Evolutionary conservation across 1,139 yeast species (phyloP).

Genomic region (Hemisphaericaspora lyxosophila): DNA sequence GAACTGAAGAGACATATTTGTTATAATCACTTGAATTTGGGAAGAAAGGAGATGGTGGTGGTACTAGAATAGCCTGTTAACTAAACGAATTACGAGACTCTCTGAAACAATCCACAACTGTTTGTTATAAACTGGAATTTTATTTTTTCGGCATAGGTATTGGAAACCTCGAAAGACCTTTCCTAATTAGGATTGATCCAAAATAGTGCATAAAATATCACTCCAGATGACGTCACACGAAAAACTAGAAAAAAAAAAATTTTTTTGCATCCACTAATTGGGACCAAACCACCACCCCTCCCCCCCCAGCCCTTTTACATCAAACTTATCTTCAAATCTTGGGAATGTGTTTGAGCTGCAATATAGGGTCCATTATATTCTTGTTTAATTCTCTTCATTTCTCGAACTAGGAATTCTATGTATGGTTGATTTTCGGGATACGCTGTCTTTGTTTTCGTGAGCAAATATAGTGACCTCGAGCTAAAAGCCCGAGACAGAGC

Average conservation of each 20-base stretch:
- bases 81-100: no score
- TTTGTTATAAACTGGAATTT: no score
- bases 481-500: no score
- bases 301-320: slow-evolving; percentile 1
- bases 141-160: no score
- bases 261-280: background rate
- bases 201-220: no score
- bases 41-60: no score
- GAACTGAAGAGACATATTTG: slow-evolving; percentile 19
- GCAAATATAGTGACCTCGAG: background rate
- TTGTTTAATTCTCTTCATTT: slow-evolving; percentile 4
- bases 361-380: background rate
- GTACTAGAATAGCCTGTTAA: no score
- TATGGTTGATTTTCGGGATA: slow-evolving; percentile 6
- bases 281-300: no score
- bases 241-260: background rate
- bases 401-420: slow-evolving; percentile 6
- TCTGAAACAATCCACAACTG: no score
- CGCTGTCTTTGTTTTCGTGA: background rate
- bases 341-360: slow-evolving; percentile 3
- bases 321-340: slow-evolving; percentile 8
- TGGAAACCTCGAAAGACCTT: background rate
- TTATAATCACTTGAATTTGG: no score
- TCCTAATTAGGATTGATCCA: slow-evolving; percentile 1
- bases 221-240: background rate